A percentile compares a stretch with the other conserved stretches of the same genome.
phyloP scores from a whole-genome alignment of 441 rosid species.

The Dalechampia spathulata region DNA sequence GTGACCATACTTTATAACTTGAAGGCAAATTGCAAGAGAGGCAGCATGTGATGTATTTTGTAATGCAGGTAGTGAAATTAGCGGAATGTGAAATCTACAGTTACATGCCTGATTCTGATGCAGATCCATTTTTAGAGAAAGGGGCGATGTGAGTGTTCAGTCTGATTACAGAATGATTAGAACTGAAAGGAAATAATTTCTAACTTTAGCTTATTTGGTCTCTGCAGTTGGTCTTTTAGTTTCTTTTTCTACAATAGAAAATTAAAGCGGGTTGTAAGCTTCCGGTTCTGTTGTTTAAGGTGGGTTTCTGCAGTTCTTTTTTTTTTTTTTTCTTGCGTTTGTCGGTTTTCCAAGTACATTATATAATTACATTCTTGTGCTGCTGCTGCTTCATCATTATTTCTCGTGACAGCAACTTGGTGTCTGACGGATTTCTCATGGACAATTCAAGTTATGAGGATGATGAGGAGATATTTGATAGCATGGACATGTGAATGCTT shows the following conservation, averaged over 20 bases:
- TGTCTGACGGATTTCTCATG: constrained; percentile 41
- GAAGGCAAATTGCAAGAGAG: constrained; percentile 11
- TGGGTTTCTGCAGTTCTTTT: constrained; percentile 16
- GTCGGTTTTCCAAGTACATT: background rate
- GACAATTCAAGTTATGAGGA: constrained; percentile 39
- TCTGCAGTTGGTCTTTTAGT: constrained; percentile 81
- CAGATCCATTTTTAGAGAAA: constrained; percentile 75
- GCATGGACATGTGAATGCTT: constrained; percentile 75
- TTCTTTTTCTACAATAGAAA: constrained; percentile 93
- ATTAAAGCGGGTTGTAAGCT: constrained; percentile 73
- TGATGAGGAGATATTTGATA: constrained; percentile 64
- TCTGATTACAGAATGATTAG: background rate
- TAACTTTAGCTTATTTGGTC: constrained; percentile 7
- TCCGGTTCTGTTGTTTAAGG: constrained; percentile 79
- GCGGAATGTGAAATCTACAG: constrained; percentile 87
- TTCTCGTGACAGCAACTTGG: constrained; percentile 61
- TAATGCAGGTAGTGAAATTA: constrained; percentile 72
- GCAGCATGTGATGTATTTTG: constrained; percentile 17
- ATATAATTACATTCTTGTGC: background rate
- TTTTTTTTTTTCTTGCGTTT: background rate
- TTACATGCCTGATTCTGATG: constrained; percentile 69
- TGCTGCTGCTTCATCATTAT: constrained; percentile 1
- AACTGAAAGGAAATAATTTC: background rate
- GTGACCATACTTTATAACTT: constrained; percentile 29
- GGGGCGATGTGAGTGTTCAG: constrained; percentile 57